A percentile compares a stretch with the other conserved stretches of the same genome.
Conservation (phyloP, 2,329 filamentous ascomycete species). For the Zasmidium angulare region DNA sequence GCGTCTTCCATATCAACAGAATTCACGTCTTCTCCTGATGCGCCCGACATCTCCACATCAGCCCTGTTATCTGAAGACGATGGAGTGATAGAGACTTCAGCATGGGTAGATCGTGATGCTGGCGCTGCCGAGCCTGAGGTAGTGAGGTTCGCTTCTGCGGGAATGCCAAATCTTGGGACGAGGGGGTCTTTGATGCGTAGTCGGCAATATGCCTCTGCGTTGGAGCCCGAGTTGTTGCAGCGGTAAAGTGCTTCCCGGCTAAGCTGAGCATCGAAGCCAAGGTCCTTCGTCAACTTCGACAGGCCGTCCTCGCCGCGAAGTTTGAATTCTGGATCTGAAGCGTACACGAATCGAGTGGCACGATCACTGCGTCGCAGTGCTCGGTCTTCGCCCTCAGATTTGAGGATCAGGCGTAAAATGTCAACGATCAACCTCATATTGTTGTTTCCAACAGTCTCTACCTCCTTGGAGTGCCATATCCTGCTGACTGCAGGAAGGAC, state of each 20-base stretch:
- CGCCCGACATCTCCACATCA: constrained; percentile 42
- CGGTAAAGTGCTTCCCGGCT: constrained; percentile 79
- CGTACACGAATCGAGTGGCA: constrained; percentile 47
- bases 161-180: constrained; percentile 32
- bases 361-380: constrained; percentile 65
- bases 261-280: constrained; percentile 59
- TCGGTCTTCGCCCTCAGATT: constrained; percentile 71
- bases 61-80: constrained; percentile 1
- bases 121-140: background rate
- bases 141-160: constrained; percentile 18
- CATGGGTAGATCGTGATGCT: background rate
- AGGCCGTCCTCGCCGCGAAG: constrained; percentile 48
- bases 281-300: constrained; percentile 45
- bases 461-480: constrained; percentile 81
- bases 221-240: constrained; percentile 64
- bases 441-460: constrained; percentile 75
- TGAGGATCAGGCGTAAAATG: constrained; percentile 75
- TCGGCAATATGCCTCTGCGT: constrained; percentile 72
- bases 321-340: constrained; percentile 53
- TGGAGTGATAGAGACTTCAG: background rate
- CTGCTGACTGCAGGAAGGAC: constrained; percentile 73
- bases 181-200: constrained; percentile 34
- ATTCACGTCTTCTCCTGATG: constrained; percentile 8
- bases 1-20: constrained; percentile 1
- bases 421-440: constrained; percentile 79